These are phyloP conservation scores for Talaromyces trachyspermus DNA, from an alignment of 495 filamentous ascomycete species.

Conservation along the genomic window DNA sequence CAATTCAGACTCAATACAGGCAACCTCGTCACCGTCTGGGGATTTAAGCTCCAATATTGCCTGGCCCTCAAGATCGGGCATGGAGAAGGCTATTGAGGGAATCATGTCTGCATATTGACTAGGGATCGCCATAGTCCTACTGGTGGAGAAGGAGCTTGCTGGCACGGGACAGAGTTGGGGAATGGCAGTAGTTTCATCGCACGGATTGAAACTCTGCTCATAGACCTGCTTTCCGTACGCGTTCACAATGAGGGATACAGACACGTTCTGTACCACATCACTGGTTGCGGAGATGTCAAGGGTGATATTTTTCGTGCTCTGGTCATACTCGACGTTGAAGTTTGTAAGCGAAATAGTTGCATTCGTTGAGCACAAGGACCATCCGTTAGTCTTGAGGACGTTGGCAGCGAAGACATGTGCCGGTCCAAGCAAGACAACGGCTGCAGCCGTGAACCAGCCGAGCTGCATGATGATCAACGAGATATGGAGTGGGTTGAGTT, in stretches of 20 bases:
- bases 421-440: constrained; percentile 5
- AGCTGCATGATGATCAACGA: neutral
- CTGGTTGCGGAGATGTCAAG: constrained; percentile 85
- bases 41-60: constrained; percentile 71
- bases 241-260: constrained; percentile 65
- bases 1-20: constrained; percentile 76
- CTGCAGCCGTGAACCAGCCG: constrained; percentile 4
- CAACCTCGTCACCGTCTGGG: constrained; percentile 54
- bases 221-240: constrained; percentile 87
- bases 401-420: constrained; percentile 46
- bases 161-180: constrained; percentile 79
- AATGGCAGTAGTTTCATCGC: constrained; percentile 56
- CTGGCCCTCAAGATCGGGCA: constrained; percentile 84
- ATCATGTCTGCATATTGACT: constrained; percentile 62
- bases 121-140: constrained; percentile 63
- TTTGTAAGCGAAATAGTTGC: constrained; percentile 63
- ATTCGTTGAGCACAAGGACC: constrained; percentile 62
- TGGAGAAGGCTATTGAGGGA: constrained; percentile 80
- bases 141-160: constrained; percentile 62
- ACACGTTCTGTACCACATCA: constrained; percentile 68
- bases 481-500: neutral
- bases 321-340: constrained; percentile 73
- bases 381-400: constrained; percentile 72
- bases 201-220: constrained; percentile 75
- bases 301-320: constrained; percentile 56